phyloP scores from a whole-genome alignment of 2,329 filamentous ascomycete genomes.

The Fusarium scirpi region DNA sequence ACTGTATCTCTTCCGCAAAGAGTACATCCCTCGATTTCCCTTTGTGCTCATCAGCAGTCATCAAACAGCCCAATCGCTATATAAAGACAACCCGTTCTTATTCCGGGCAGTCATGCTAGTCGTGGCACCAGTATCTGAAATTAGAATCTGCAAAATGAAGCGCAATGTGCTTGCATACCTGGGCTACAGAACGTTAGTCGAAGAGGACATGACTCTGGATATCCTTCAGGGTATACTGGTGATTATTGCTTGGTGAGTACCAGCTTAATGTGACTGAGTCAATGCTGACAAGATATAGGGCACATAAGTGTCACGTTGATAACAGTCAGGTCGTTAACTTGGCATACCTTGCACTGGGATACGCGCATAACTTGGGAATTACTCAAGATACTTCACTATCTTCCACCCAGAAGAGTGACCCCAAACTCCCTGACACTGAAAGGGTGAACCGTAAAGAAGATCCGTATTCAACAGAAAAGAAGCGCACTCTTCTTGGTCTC shows the following conservation, averaged over 20 bases:
- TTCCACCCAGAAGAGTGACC: conserved; percentile 13
- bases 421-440: conserved; percentile 21
- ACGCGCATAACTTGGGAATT: conserved; percentile 57
- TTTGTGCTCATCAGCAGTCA: conserved; percentile 52
- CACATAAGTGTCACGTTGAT: conserved; percentile 51
- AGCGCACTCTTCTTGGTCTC: conserved; percentile 54
- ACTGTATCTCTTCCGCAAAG: conserved; percentile 50
- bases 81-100: conserved; percentile 53
- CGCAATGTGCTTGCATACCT: conserved; percentile 57
- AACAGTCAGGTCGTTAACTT: conserved; percentile 54
- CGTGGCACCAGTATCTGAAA: conserved; percentile 48
- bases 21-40: conserved; percentile 54
- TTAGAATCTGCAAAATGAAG: conserved; percentile 54
- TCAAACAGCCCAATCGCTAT: conserved; percentile 48
- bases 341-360: conserved; percentile 56
- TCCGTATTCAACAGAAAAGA: conserved; percentile 52
- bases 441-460: conserved; percentile 27
- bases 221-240: conserved; percentile 61
- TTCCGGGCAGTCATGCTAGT: conserved; percentile 56
- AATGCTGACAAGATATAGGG: conserved; percentile 44
- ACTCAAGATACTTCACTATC: conserved; percentile 28
- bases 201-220: conserved; percentile 57
- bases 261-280: too few species aligned
- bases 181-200: conserved; percentile 56
- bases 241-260: conserved; percentile 58